Evolutionary conservation across 441 rosid species (phyloP).

Genomic region (Theobroma grandiflorum): DNA sequence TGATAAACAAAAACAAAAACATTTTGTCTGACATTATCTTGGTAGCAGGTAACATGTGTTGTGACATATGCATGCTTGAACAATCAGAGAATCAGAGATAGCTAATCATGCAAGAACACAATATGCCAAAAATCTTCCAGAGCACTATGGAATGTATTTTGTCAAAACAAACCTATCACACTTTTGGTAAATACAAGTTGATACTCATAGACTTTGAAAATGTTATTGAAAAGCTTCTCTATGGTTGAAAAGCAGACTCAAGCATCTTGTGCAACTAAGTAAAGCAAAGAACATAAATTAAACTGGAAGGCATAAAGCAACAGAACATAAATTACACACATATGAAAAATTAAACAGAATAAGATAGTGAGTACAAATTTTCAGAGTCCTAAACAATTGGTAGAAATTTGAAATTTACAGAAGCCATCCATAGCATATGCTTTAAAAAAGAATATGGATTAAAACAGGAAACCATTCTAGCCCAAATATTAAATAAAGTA

Average conservation of each 20-base stretch:
- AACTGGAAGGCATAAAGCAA: not conserved
- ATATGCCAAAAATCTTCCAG: conserved; percentile 1
- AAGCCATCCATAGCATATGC: not conserved
- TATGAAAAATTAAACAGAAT: not conserved
- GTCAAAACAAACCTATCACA: not conserved
- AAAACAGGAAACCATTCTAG: not conserved
- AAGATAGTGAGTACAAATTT: not conserved
- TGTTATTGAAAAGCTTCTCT: conserved; percentile 1
- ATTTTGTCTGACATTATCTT: not conserved
- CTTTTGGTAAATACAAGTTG: not conserved
- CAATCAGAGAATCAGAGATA: not conserved
- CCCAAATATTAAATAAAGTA: not conserved
- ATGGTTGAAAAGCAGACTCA: not conserved
- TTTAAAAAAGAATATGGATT: not conserved
- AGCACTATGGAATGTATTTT: not conserved
- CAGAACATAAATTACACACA: conserved; percentile 1
- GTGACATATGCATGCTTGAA: not conserved
- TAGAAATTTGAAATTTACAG: not conserved
- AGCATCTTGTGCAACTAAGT: conserved; percentile 5
- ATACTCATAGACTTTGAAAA: not conserved
- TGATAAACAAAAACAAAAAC: not conserved
- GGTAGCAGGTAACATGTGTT: not conserved
- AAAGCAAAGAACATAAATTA: conserved; percentile 13
- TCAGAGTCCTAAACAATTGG: not conserved
- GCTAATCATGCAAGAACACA: not conserved